phyloP scores from a whole-genome alignment of 345 rosid species.

The Sapria himalayana region DNA sequence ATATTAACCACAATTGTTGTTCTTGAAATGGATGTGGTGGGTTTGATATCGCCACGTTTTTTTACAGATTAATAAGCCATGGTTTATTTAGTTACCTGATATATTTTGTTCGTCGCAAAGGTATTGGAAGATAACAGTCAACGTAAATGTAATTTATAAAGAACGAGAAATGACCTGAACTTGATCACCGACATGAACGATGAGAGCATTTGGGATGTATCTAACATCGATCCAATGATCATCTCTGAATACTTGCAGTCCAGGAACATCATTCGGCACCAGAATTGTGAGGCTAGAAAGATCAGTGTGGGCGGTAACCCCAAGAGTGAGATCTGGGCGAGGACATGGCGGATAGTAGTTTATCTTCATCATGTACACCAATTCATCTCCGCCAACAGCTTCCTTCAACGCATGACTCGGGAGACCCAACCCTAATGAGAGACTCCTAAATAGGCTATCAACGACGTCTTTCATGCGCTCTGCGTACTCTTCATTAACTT shows the following conservation, averaged over 20 bases:
- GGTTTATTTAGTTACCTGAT: too few relatives aligned
- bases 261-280: slow-evolving; percentile 68
- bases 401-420: slow-evolving; percentile 23
- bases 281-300: slow-evolving; percentile 53
- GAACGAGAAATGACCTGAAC: slow-evolving; percentile 27
- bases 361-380: slow-evolving; percentile 54
- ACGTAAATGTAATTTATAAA: too few relatives aligned
- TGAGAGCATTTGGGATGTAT: slow-evolving; percentile 54
- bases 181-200: slow-evolving; percentile 76
- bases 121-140: too few relatives aligned
- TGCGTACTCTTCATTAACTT: slow-evolving; percentile 59
- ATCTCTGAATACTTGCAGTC: slow-evolving; percentile 59
- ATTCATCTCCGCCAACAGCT: slow-evolving; percentile 40
- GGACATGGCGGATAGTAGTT: slow-evolving; percentile 87
- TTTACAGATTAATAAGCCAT: too few relatives aligned
- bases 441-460: slow-evolving; percentile 20
- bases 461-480: slow-evolving; percentile 20
- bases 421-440: slow-evolving; percentile 50
- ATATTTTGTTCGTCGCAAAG: too few relatives aligned
- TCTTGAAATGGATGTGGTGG: too few relatives aligned
- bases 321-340: slow-evolving; percentile 62
- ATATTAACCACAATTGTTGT: too few relatives aligned
- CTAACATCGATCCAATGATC: slow-evolving; percentile 46
- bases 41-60: too few relatives aligned
- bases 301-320: slow-evolving; percentile 71